phyloP scores from a whole-genome alignment of 176 grass and related monocot genomes.

The Eragrostis nindensis region DNA sequence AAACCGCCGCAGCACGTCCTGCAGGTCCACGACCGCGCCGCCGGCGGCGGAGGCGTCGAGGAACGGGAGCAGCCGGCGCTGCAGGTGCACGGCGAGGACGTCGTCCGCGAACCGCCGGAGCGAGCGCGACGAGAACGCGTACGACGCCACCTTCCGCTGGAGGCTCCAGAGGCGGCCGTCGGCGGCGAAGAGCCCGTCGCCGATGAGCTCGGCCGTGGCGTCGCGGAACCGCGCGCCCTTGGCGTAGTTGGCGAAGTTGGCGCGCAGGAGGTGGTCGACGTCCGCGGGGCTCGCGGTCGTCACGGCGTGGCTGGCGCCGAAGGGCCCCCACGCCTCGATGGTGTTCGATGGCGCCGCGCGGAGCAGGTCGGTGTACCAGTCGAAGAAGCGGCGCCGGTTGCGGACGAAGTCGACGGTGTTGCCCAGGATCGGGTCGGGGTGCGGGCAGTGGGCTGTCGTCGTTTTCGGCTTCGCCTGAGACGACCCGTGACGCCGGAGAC shows the following conservation, averaged over 20 bases:
- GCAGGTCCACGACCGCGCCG: slow-evolving; percentile 45
- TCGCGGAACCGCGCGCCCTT: slow-evolving; percentile 40
- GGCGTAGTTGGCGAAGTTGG: slow-evolving; percentile 50
- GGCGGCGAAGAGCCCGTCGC: slow-evolving; percentile 57
- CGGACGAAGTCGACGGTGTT: slow-evolving; percentile 66
- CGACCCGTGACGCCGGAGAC: slow-evolving; percentile 3
- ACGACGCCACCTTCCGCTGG: slow-evolving; percentile 64
- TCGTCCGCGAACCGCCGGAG: slow-evolving; percentile 41
- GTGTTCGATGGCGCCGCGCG: slow-evolving; percentile 44
- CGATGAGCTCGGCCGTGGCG: slow-evolving; percentile 50
- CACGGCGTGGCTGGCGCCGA: slow-evolving; percentile 50
- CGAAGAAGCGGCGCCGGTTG: slow-evolving; percentile 69
- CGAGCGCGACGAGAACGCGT: slow-evolving; percentile 61
- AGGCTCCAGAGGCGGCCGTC: slow-evolving; percentile 58
- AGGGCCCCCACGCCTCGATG: slow-evolving; percentile 52
- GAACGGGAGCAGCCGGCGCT: slow-evolving; percentile 38
- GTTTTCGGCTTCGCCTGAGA: neutral
- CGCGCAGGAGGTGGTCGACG: slow-evolving; percentile 68
- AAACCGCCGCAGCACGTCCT: slow-evolving; percentile 67
- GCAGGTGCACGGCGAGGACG: slow-evolving; percentile 45
- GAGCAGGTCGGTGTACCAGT: slow-evolving; percentile 70
- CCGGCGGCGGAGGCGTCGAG: slow-evolving; percentile 41
- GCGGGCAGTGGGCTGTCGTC: slow-evolving; percentile 43
- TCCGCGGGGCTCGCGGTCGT: slow-evolving; percentile 47
- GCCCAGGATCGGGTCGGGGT: slow-evolving; percentile 55